Evolutionary conservation across 495 filamentous ascomycete species (phyloP), one percentile per base, ranked within the genome.

Genomic region (Apiosordaria backusii): DNA sequence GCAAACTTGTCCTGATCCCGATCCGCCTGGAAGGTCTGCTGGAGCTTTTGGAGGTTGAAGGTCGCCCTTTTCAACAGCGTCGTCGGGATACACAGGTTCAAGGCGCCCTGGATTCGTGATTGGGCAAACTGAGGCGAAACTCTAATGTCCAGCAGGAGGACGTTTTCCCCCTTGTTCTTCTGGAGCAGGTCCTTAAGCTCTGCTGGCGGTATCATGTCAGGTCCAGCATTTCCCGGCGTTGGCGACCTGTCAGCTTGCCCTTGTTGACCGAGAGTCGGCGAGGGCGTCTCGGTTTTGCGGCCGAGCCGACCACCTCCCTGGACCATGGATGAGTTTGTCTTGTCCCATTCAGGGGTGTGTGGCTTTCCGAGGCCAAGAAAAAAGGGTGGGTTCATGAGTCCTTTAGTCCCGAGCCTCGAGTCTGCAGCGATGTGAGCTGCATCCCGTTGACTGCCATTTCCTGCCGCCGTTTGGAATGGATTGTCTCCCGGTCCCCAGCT

Each of bases 81-180:
- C 9, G 95, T 99, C 0, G 95, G 95, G 63, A 98, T 96, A 67
- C 96, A 98, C 15, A 99, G 82, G 77, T 96, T 98, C 57, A 99
- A 76, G 0, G 95, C 92, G 5, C 88, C 88, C 53, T 79, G 74
- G 22, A 99, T 90, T 25, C 90, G 86, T 57, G 90, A 89, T 52
- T 87, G 82, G 13, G 88, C 83, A 74, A 88, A 97, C 70, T 93
- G 91, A 10, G 92, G 89, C 65, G 88, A 92, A 6, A 95, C 92
- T 21, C 95, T 87, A 29, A 99, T 84, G 77, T 99, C 95, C n/a
- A 99, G 76, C 3, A 99, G 70, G 61, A 99, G 79, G 4, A 90
- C 74, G 22, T 89, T 82, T 16, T 86, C 78, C 4, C 78, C 76
- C 10, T 78, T 75, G 10, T 81, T 70, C 13, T 79, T 78, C 60